Base-by-base conservation (phyloP, 2,329 filamentous ascomycete species). In the Whalleya microplaca region DNA sequence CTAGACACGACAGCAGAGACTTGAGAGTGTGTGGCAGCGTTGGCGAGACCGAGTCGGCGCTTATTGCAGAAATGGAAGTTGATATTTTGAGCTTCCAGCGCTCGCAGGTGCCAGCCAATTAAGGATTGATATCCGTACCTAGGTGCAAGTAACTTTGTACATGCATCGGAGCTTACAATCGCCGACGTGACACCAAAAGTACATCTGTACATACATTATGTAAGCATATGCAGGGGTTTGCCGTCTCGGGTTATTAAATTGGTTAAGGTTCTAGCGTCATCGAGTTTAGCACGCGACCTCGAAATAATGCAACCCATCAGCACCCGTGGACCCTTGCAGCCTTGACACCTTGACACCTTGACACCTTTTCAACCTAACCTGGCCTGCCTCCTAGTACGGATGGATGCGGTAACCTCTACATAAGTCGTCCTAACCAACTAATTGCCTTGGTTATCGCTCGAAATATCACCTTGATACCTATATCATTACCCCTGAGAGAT, bases 401-500 rank as follows among this genome's bases (percentile, higher is more conserved):
- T n/a, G n/a, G n/a, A n/a, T n/a, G n/a, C n/a, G n/a, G n/a, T n/a
- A n/a, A n/a, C n/a, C n/a, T n/a, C n/a, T n/a, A n/a, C n/a, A n/a
- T n/a, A n/a, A n/a, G n/a, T n/a, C n/a, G n/a, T n/a, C n/a, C n/a
- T 21, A 10, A 21, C 16, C 18, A 2, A 4, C 18, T 10, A 43
- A 21, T 20, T 21, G 12, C 9, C 23, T n/a, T n/a, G n/a, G n/a
- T n/a, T n/a, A n/a, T n/a, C n/a, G n/a, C n/a, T n/a, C n/a, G n/a
- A n/a, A n/a, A n/a, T n/a, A n/a, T n/a, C n/a, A n/a, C n/a, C n/a
- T n/a, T n/a, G n/a, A n/a, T n/a, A n/a, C n/a, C n/a, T 41, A 40
- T 21, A 10, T 20, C 23, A 23, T 16, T 37, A 23, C 41, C 20
- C 21, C 18, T 23, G 18, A 48, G 59, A 60, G 46, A 79, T 79